These are phyloP conservation scores for Chernovozyma aurita DNA, from an alignment of 1,139 yeast genomes.

Conservation along the genomic window DNA sequence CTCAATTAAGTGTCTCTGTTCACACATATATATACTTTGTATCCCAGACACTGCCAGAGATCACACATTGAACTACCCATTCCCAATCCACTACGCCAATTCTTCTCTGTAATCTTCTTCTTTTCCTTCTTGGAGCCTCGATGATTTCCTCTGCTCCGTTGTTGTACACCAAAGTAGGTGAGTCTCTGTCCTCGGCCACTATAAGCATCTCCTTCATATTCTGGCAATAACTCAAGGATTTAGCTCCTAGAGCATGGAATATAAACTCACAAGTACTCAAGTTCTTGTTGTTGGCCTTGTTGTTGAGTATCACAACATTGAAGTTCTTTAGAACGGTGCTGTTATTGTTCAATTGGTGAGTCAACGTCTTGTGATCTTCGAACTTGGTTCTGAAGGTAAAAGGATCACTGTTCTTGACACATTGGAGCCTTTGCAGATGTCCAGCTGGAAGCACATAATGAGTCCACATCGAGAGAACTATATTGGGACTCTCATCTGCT, in stretches of 20 bases:
- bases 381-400: constrained; percentile 31
- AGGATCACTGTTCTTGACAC: constrained; percentile 39
- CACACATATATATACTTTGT: constrained; percentile 3
- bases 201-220: constrained; percentile 2
- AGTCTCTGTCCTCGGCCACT: not conserved
- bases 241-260: constrained; percentile 46
- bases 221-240: constrained; percentile 13
- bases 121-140: not conserved
- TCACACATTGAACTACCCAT: constrained; percentile 72
- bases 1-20: no score
- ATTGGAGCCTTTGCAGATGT: constrained; percentile 34
- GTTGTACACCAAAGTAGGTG: constrained; percentile 21
- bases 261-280: constrained; percentile 40
- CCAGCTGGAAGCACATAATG: constrained; percentile 74
- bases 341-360: constrained; percentile 38
- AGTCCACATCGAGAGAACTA: no score
- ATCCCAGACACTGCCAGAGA: constrained; percentile 39
- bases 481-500: no score
- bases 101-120: constrained; percentile 2
- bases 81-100: constrained; percentile 53
- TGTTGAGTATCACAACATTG: constrained; percentile 27
- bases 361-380: constrained; percentile 19
- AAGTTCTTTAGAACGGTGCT: constrained; percentile 24
- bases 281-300: constrained; percentile 19
- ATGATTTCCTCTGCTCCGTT: constrained; percentile 12